Conservation (phyloP, 2,329 filamentous ascomycete genomes). For the Fusarium poae region DNA sequence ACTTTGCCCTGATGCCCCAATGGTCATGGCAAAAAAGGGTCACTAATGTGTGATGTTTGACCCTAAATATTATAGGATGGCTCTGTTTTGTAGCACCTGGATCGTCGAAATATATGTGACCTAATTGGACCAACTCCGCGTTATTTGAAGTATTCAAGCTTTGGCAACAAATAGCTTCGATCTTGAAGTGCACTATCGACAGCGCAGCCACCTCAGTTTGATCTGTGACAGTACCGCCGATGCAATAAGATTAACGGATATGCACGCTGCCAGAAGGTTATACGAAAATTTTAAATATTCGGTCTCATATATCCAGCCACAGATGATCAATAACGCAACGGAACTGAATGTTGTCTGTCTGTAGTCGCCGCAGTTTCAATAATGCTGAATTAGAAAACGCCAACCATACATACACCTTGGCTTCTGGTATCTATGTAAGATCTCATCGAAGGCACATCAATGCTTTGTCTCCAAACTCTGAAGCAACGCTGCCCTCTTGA, state of each 20-base stretch:
- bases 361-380: neutral
- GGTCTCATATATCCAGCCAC: neutral
- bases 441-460: slow-evolving; percentile 77
- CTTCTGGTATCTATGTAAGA: neutral
- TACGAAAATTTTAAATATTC: neutral
- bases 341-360: neutral
- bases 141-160: neutral
- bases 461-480: slow-evolving; percentile 83
- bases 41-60: neutral
- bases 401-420: neutral
- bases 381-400: slow-evolving; percentile 1
- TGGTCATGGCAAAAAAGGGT: neutral
- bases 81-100: neutral
- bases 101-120: neutral
- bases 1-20: neutral
- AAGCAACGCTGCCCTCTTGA: slow-evolving; percentile 78
- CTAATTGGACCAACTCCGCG: neutral
- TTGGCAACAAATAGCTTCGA: neutral
- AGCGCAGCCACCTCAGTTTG: neutral
- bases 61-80: neutral
- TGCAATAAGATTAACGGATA: neutral
- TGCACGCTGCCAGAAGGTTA: neutral
- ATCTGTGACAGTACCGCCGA: neutral
- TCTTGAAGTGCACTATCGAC: neutral
- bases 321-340: neutral